These are phyloP conservation scores for Beta lomatogona DNA, from an alignment of 179 eudicot genomes.

Conservation along the genomic window DNA sequence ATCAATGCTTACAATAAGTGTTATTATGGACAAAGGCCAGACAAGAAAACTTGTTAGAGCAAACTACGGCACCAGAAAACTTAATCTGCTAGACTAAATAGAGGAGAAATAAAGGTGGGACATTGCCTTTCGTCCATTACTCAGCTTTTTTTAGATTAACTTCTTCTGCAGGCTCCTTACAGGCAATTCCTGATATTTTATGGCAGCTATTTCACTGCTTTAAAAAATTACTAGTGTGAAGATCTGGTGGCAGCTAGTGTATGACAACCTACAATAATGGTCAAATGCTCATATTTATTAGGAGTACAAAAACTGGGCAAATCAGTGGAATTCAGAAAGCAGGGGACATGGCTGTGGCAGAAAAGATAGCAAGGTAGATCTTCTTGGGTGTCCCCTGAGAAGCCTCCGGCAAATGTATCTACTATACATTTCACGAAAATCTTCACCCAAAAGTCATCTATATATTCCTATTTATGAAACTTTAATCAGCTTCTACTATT, in stretches of 20 bases:
- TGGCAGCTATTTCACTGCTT: background rate
- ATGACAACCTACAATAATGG: background rate
- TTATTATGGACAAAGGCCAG: background rate
- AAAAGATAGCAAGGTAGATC: background rate
- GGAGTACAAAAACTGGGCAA: background rate
- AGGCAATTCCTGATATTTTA: background rate
- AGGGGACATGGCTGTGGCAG: background rate
- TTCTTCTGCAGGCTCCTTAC: background rate
- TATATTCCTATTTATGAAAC: no score
- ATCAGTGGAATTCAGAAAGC: background rate
- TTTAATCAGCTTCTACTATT: background rate
- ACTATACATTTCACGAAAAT: background rate
- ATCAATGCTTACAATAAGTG: conserved; percentile 4
- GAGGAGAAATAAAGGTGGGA: background rate
- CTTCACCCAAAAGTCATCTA: background rate
- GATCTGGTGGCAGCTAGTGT: background rate
- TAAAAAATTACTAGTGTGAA: background rate
- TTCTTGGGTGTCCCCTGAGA: background rate
- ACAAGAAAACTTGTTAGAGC: background rate
- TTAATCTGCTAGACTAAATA: background rate
- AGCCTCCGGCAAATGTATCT: background rate
- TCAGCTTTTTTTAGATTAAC: background rate
- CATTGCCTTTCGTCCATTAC: background rate
- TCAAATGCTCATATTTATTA: no score
- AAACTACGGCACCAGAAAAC: background rate